These are phyloP conservation scores for Spirogloea muscicola DNA, from an alignment of 139 green algal genomes.

Conservation along the genomic window DNA sequence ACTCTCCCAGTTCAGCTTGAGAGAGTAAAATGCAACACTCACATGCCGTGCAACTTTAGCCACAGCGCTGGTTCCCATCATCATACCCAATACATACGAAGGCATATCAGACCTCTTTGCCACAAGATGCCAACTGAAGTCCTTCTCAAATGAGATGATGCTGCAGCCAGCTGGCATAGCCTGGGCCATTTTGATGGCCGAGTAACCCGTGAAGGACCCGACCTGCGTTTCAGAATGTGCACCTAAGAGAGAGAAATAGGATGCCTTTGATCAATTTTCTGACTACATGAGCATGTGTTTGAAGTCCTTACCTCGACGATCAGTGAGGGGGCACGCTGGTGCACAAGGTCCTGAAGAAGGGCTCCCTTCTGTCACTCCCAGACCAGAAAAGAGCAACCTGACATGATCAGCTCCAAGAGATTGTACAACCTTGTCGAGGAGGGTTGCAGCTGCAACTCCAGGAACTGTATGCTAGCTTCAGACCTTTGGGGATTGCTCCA, in stretches of 20 bases:
- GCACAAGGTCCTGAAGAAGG: conserved; percentile 57
- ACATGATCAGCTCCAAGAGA: neutral
- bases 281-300: neutral
- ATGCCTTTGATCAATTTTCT: neutral
- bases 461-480: neutral
- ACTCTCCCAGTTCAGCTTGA: neutral
- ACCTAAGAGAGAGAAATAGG: neutral
- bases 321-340: conserved; percentile 39
- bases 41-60: neutral
- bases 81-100: neutral
- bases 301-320: conserved; percentile 52
- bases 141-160: conserved; percentile 61
- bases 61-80: neutral
- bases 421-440: neutral
- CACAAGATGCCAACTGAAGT: conserved; percentile 58
- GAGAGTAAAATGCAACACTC: neutral
- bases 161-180: conserved; percentile 35
- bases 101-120: conserved; percentile 53
- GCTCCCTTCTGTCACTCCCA: conserved; percentile 50
- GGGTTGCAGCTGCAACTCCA: neutral
- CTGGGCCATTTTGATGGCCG: conserved; percentile 56
- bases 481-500: neutral
- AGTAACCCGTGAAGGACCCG: conserved; percentile 61
- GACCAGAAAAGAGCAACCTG: neutral
- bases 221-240: conserved; percentile 45